Evolutionary conservation across 768 basidiomycete species (phyloP).

Genomic region (Termitomyces titanicus): DNA sequence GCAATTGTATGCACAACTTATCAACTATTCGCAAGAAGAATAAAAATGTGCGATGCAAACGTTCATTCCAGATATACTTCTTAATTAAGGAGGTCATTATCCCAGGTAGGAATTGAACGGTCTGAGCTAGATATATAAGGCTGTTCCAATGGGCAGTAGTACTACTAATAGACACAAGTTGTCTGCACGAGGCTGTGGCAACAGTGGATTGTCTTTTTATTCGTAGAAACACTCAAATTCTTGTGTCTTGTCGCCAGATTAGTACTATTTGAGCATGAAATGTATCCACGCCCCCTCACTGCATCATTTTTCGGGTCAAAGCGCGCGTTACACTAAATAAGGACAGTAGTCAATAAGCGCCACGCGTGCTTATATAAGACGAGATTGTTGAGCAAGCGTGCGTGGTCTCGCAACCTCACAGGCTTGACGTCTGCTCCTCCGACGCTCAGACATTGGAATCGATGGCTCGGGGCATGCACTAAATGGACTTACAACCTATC

Average conservation of each 20-base stretch:
- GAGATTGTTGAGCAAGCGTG: conserved; percentile 32
- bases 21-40: too few species aligned
- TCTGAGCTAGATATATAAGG: too few species aligned
- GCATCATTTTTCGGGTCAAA: not conserved
- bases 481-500: conserved; percentile 86
- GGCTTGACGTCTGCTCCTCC: conserved; percentile 30
- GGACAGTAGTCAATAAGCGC: conserved; percentile 23
- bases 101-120: too few species aligned
- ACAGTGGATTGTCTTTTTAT: not conserved
- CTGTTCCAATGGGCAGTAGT: too few species aligned
- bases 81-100: too few species aligned
- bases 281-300: not conserved
- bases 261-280: not conserved
- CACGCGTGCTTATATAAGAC: conserved; percentile 45
- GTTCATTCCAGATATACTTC: too few species aligned
- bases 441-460: conserved; percentile 46
- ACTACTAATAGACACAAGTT: too few species aligned
- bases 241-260: not conserved
- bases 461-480: conserved; percentile 87
- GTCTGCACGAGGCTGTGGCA: too few species aligned
- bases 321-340: not conserved
- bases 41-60: too few species aligned
- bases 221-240: not conserved
- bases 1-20: too few species aligned
- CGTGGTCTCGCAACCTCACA: conserved; percentile 26